Percentiles rank a stretch among this genome's conserved stretches.
phyloP scores from a whole-genome alignment of 2,329 filamentous ascomycete genomes.

The Fusarium miscanthi region DNA sequence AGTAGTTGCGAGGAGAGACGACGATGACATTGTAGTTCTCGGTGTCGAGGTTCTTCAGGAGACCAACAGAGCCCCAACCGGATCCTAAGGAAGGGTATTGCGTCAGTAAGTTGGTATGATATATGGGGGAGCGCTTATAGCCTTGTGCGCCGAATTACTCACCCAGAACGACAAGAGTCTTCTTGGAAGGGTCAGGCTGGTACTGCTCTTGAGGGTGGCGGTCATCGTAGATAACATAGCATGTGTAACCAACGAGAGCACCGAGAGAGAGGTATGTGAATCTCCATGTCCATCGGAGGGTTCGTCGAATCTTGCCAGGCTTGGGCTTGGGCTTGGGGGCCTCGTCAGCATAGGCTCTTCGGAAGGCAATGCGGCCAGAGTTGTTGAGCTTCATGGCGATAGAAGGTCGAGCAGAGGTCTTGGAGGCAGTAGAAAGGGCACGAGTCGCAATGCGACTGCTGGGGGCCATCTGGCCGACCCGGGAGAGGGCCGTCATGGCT shows the following conservation, averaged over 20 bases:
- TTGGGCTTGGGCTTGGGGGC: conserved; percentile 60
- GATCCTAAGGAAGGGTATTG: conserved; percentile 70
- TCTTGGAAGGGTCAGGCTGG: conserved; percentile 86
- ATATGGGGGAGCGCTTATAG: conserved; percentile 15
- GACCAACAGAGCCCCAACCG: conserved; percentile 93
- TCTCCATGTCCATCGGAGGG: conserved; percentile 85
- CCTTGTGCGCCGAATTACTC: conserved; percentile 47
- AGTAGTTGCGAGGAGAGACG: conserved; percentile 98
- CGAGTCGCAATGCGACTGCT: conserved; percentile 48
- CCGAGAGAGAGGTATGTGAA: conserved; percentile 80
- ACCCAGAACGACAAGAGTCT: conserved; percentile 97
- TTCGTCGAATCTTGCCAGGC: conserved; percentile 70
- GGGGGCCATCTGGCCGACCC: conserved; percentile 46
- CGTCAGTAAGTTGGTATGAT: conserved; percentile 38
- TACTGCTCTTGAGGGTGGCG: conserved; percentile 84
- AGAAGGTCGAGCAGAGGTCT: conserved; percentile 46
- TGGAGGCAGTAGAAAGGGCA: conserved; percentile 50
- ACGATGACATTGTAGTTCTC: conserved; percentile 99
- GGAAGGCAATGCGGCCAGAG: conserved; percentile 55
- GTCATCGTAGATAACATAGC: conserved; percentile 84
- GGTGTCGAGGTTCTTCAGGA: conserved; percentile 98
- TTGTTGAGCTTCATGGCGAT: conserved; percentile 50
- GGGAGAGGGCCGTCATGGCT: conserved; percentile 54
- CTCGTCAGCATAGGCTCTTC: conserved; percentile 63
- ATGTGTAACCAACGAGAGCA: conserved; percentile 75